Evolutionary conservation across 1,284 basidiomycete genomes (phyloP), one percentile per base, ranked within the genome.

Genomic region (Malassezia restricta): DNA sequence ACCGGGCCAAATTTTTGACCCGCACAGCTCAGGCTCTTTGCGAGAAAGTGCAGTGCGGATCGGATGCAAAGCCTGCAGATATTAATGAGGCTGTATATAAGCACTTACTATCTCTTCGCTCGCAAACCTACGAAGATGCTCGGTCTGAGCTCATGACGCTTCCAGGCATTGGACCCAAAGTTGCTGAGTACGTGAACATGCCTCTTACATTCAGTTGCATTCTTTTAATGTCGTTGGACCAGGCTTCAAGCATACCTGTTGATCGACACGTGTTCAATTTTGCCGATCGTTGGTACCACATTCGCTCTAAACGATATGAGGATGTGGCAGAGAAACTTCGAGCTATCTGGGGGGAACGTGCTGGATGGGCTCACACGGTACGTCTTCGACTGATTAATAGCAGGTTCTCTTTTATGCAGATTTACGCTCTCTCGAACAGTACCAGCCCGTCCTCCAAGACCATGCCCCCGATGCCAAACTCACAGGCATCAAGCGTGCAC

Each of bases 201-300:
- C 29, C 2, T 9, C 17, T 30, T 11, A 44, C 20, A 0, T 88
- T 87, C 0, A 92, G 96, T 70, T 99, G 94, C 68, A 79, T 98
- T 31, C 76, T 95, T 48, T 77, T 99, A 24, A 96, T 98, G 86
- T 89, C 87, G 62, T 74, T 96, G 50, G 87, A 95, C 74, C 89
- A 94, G 40, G 54, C 60, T 2, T 61, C 60, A 2, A 61, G 57
- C 44, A 73, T 73, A 30, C 70, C 70, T 1, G 70, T 73, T 6
- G 70, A 73, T 43, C 58, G 70, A 3, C 70, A 73, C 51, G 70
- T 73, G 1, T 73, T 69, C 41, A 59, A 66, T 15, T 73, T 73
- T 43, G 70, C 70, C 0, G 66, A 64, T 38, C 63, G 58, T n/a
- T 66, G 63, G 64, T 73, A 73, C 46, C 49, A 55, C 6, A 61